phyloP scores from a whole-genome alignment of 140 eudicot species.

The Erigeron philadelphicus region DNA sequence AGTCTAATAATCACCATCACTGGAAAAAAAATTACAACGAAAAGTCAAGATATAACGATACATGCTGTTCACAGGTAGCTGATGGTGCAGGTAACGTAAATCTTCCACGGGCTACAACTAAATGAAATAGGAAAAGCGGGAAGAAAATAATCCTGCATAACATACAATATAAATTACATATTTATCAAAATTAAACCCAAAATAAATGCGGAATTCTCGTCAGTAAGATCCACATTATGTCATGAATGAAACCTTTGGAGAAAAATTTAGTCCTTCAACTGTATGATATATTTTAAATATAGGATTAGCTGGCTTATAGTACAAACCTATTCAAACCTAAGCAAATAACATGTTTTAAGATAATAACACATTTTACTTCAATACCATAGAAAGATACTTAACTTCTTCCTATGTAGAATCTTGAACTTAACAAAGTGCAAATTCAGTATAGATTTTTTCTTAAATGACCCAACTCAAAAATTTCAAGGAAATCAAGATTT shows the following conservation, averaged over 20 bases:
- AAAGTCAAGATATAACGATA: slow-evolving; percentile 28
- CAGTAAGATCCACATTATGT: not conserved
- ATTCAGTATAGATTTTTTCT: too few relatives aligned
- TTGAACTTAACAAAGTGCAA: too few relatives aligned
- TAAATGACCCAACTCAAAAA: too few relatives aligned
- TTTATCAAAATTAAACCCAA: not conserved
- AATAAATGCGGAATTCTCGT: not conserved
- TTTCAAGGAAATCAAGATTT: too few relatives aligned
- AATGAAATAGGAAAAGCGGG: slow-evolving; percentile 80
- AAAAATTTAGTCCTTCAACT: too few relatives aligned
- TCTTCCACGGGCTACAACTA: slow-evolving; percentile 81
- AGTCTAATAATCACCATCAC: slow-evolving; percentile 4
- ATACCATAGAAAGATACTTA: too few relatives aligned
- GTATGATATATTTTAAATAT: too few relatives aligned
- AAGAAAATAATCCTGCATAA: slow-evolving; percentile 63
- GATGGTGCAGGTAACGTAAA: slow-evolving; percentile 91
- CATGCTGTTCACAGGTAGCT: slow-evolving; percentile 63
- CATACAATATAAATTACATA: not conserved
- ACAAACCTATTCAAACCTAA: too few relatives aligned
- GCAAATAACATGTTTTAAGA: too few relatives aligned
- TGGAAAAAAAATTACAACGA: not conserved
- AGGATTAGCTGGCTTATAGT: too few relatives aligned
- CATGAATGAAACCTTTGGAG: not conserved
- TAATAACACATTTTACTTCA: too few relatives aligned
- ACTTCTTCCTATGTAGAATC: too few relatives aligned